Base-by-base conservation (phyloP, 306 rosid species). In the Trifolium subterraneum region DNA sequence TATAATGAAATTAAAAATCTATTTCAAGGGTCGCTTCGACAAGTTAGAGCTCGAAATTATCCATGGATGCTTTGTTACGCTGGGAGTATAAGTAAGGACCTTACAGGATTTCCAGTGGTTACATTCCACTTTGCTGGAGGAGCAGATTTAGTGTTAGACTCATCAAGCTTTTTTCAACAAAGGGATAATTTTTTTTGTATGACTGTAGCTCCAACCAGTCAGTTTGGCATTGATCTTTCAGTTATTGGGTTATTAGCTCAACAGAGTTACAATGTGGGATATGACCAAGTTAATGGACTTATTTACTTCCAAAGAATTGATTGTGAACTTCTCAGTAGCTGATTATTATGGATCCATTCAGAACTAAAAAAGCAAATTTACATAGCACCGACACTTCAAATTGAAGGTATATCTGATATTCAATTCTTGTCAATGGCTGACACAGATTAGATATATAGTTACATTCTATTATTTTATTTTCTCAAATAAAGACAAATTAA, bases 211-310 rank as follows among this genome's bases (percentile, higher is more conserved):
- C 74, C 77, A 10, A 13, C 0, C 9, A 48, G 27, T 48, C 39
- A 2, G 29, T 10, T 6, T 31, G 20, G 42, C 29, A n/a, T 36
- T 2, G 52, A 22, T 23, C 35, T 61, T 50, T 77, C 82, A 15
- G 11, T 80, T 25, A 71, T 80, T 63, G 86, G 82, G 7, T 52
- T 83, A 42, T n/a, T 81, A 50, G 87, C 84, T 3, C 87, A 81
- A 27, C 84, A 86, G 18, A 72, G 54, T 72, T 86, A 86, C 39
- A 83, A 83, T 44, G 71, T 86, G n/a, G 87, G 76, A 39, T 83
- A 75, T 78, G 80, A 86, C 52, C 64, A 83, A 0, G 45, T 7
- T n/a, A 65, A 55, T 39, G 6, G 41, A 7, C 2, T n/a, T 7
- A 44, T 83, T 62, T 83, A 78, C 52, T 71, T 86, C 19, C 85